Conservation (phyloP, 2,329 filamentous ascomycete species). For the Grosmannia huntii region DNA sequence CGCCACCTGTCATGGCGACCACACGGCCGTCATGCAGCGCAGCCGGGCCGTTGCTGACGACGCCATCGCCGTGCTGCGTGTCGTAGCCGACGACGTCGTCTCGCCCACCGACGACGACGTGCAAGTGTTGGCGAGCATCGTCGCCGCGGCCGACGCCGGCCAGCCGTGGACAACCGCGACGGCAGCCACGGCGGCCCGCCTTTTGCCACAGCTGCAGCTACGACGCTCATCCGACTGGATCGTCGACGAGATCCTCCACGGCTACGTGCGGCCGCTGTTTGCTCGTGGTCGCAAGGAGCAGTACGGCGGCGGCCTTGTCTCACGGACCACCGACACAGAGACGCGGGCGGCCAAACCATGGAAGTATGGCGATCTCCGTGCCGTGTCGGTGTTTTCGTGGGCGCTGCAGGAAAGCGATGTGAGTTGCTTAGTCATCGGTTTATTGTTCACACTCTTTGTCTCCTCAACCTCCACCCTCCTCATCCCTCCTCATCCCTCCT, state of each 20-base stretch:
- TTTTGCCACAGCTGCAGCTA: slow-evolving; percentile 18
- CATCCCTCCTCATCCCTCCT: too few species aligned
- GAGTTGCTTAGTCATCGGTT: slow-evolving; percentile 4
- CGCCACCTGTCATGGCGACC: not conserved
- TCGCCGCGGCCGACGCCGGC: slow-evolving; percentile 19
- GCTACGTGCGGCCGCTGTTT: slow-evolving; percentile 57
- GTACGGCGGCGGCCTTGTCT: slow-evolving; percentile 25
- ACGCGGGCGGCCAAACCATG: slow-evolving; percentile 40
- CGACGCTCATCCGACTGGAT: slow-evolving; percentile 24
- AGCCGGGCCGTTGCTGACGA: slow-evolving; percentile 8
- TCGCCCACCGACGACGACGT: slow-evolving; percentile 2
- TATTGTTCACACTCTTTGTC: too few species aligned
- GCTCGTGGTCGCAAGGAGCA: slow-evolving; percentile 40
- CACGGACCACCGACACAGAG: slow-evolving; percentile 15
- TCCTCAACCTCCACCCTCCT: not conserved
- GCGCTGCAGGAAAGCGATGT: slow-evolving; percentile 38
- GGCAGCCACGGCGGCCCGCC: slow-evolving; percentile 16
- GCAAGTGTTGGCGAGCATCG: slow-evolving; percentile 19
- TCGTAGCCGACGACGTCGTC: not conserved
- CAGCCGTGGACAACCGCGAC: slow-evolving; percentile 19
- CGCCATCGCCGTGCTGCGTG: slow-evolving; percentile 10
- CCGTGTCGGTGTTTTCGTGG: slow-evolving; percentile 49
- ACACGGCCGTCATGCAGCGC: not conserved
- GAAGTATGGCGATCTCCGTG: slow-evolving; percentile 41
- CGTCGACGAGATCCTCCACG: slow-evolving; percentile 43